Base-by-base conservation (phyloP, 2,329 filamentous ascomycete genomes). In the Venturia nashicola region DNA sequence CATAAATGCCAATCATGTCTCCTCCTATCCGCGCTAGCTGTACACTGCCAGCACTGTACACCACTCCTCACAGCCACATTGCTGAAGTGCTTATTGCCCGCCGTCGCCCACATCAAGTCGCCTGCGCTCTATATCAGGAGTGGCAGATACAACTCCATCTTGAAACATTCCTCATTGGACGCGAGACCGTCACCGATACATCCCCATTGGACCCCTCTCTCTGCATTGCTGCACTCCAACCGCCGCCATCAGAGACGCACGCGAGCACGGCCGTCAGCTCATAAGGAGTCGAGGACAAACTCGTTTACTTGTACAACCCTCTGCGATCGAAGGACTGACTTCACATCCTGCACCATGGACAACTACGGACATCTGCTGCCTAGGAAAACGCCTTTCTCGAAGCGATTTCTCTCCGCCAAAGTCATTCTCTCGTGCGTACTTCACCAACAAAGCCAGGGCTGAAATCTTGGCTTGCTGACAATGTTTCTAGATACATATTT, bases 341-440 rank as follows among this genome's bases (percentile, higher is more conserved):
- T 16, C 48, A 34, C 16, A 36, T 18, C 27, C n/a, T 20, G 39
- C 42, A 51, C 44, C 62, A 68, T 68, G 67, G 67, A 68, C 43
- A 36, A 54, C 32, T 67, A 63, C 60, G 23, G 27, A 59, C 20
- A 57, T 27, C 51, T 34, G 12, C 55, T 66, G 44, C 46, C 64
- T 48, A 72, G 75, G 70, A 80, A 80, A 69, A 73, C 82, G 67
- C 79, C 79, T 54, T 82, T 83, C 72, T 81, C 79, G 23, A 82
- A 81, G 72, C 79, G 79, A 70, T 76, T 76, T 42, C 73, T 83
- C 57, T 74, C 76, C 59, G 77, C 78, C 68, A 78, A 76, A 65
- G 75, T 82, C 66, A 74, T 83, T 61, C 76, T 82, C 68, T 82
- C 80, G 80, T 83, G 69, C 70, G 78, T 76, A 54, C 23, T 16